Evolutionary conservation across 108 stramenopile species (phyloP), one percentile per base, ranked within the genome.

Genomic region (Schizochytrium sp.): DNA sequence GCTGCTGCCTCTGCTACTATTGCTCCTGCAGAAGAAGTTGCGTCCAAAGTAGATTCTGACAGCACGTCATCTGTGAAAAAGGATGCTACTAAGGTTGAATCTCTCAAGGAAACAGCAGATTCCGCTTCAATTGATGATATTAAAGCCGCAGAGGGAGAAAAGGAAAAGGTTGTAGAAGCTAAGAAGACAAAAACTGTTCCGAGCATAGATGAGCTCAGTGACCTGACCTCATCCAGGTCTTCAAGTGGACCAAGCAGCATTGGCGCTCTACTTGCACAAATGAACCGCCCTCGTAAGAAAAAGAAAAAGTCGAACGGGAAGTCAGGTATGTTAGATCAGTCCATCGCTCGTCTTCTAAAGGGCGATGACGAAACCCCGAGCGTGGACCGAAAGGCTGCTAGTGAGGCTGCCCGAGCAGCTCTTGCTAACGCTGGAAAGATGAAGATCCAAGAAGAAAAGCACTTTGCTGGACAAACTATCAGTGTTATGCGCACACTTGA

Each of bases 351-450:
- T 8, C 53, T 83, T 10, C 76, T 83, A 8, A 0, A 83, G n/a
- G 59, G 19, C n/a, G 76, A 83, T 53, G 10, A 47, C 3, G 76
- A 83, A 13, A 44, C 12, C 10, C 19, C 64, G 42, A 28, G 19
- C 2, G 47, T 50, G 13, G 76, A 83, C 76, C 19, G 40, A 38
- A 55, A 49, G 53, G 76, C 76, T 13, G 76, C 76, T 10, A 83
- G 76, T 53, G 76, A 83, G 28, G 76, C 76, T 5, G 76, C 76
- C 5, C 47, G 53, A 0, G 76, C 76, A 7, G 76, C 76, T 47
- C 76, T 83, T 53, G 76, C 76, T 5, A 83, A 38, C 50, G 76
- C 53, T 55, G 76, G 76, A 47, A 83, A 83, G 2, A 83, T 83
- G 76, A 49, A 83, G 76, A 28, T 83, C 17, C 12, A 49, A 49